phyloP scores from a whole-genome alignment of 169 alveolate species.

The Eimeria acervulina region DNA sequence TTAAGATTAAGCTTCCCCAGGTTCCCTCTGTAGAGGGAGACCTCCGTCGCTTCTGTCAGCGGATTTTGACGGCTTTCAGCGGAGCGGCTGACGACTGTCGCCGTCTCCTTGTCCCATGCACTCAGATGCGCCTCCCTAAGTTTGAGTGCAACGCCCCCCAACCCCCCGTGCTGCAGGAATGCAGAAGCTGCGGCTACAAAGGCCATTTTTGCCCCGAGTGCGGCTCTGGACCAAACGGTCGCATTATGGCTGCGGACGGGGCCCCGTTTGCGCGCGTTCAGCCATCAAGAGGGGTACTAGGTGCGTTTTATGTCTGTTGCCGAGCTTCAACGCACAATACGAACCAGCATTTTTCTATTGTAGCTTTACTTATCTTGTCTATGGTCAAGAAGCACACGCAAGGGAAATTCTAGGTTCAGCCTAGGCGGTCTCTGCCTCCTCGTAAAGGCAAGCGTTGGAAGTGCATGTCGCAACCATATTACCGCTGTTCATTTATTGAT shows the following conservation, averaged over 20 bases:
- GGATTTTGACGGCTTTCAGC: conserved; percentile 51
- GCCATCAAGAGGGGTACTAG: conserved; percentile 65
- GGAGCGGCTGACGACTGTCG: conserved; percentile 76
- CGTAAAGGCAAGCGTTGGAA: neutral
- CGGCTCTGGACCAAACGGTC: conserved; percentile 50
- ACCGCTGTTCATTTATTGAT: neutral
- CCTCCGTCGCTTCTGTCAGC: conserved; percentile 46
- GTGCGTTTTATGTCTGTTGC: neutral
- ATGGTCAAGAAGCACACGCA: neutral
- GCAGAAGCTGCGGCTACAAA: conserved; percentile 65
- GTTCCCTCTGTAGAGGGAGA: conserved; percentile 69
- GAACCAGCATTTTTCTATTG: neutral
- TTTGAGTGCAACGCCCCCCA: conserved; percentile 60
- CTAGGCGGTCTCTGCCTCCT: neutral
- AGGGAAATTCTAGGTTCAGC: neutral
- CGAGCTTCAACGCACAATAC: no score
- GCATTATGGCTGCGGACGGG: conserved; percentile 9
- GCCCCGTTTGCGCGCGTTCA: conserved; percentile 23
- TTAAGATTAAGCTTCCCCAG: conserved; percentile 40
- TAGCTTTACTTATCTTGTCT: neutral
- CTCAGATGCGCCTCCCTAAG: conserved; percentile 42
- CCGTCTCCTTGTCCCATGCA: conserved; percentile 59
- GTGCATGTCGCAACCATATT: neutral
- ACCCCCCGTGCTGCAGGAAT: conserved; percentile 39
- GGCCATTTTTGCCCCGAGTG: conserved; percentile 74